phyloP scores from a whole-genome alignment of 2,329 filamentous ascomycete species.

The Pestalotiopsis sp. region DNA sequence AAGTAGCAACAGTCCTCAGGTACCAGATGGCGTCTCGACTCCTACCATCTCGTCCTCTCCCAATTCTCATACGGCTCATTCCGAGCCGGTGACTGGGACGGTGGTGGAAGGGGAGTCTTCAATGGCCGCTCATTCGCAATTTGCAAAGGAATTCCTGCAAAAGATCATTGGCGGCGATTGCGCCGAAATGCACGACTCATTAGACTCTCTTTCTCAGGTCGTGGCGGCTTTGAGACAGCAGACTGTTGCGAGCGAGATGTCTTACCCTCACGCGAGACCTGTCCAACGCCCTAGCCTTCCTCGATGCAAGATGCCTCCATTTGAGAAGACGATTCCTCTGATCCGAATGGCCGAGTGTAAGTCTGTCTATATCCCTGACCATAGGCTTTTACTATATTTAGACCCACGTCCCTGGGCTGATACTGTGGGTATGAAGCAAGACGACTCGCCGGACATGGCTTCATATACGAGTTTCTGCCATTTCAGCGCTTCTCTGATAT shows the following conservation, averaged over 20 bases:
- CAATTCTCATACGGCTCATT: not conserved
- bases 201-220: conserved; percentile 48
- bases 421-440: not conserved
- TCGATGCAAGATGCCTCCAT: not conserved
- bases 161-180: conserved; percentile 47
- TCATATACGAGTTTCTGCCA: not conserved
- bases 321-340: not conserved
- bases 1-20: conserved; percentile 22
- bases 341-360: not conserved
- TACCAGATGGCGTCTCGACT: not conserved
- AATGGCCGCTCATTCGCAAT: conserved; percentile 50
- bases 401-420: not conserved
- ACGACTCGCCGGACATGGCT: not conserved
- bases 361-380: not conserved
- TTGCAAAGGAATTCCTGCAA: conserved; percentile 55
- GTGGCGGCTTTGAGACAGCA: conserved; percentile 50
- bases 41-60: not conserved
- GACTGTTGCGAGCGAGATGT: conserved; percentile 23
- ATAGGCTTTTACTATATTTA: not conserved
- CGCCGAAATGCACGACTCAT: conserved; percentile 29
- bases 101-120: conserved; percentile 52
- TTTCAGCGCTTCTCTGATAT: not conserved
- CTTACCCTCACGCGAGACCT: not conserved
- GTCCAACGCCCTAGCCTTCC: not conserved
- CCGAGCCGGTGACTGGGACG: conserved; percentile 33